Evolutionary conservation across 768 basidiomycete species (phyloP), one percentile per base, ranked within the genome.

Genomic region (Podaxis sp.): DNA sequence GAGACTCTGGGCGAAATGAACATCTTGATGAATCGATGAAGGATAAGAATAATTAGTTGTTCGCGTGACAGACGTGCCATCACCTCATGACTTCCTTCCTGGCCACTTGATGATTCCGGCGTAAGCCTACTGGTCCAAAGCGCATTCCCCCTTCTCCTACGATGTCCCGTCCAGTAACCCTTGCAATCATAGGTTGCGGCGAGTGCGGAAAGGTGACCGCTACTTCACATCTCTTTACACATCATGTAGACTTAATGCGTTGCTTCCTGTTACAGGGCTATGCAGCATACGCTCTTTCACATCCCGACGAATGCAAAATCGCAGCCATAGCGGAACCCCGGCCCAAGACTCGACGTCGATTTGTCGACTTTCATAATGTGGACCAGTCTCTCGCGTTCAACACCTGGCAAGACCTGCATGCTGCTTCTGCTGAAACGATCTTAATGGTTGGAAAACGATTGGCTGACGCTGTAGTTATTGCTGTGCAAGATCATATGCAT

Each of bases 311-410:
- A 27, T 91, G 90, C 80, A 90, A 85, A 71, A 80, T 96, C 43
- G 88, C 94, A 15, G 88, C 93, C 22, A 89, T 94, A 61, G 92
- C 91, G 13, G 94, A 96, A 65, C 93, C 93, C 2, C 85, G 91
- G 19, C 79, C 81, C 4, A 82, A 85, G 61, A 88, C 92, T 1
- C 85, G 82, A 55, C 71, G 77, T 38, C 72, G 77, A 61, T 88
- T 93, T 66, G 84, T 86, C 4, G 71, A 79, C 15, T 69, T 75
- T 0, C 83, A 93, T 68, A 73, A 77, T 0, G 74, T 95, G 61
- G 87, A 93, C 63, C 68, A 76, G n/a, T 84, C 87, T 2, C 85
- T 89, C 41, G 84, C 87, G 41, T 95, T 94, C 69, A 70, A 76
- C 15, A 80, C 85, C 9, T 94, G 90, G 88, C 76, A 86, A 55